phyloP scores from a whole-genome alignment of 1,139 yeast genomes.

The Scheffersomyces titani region DNA sequence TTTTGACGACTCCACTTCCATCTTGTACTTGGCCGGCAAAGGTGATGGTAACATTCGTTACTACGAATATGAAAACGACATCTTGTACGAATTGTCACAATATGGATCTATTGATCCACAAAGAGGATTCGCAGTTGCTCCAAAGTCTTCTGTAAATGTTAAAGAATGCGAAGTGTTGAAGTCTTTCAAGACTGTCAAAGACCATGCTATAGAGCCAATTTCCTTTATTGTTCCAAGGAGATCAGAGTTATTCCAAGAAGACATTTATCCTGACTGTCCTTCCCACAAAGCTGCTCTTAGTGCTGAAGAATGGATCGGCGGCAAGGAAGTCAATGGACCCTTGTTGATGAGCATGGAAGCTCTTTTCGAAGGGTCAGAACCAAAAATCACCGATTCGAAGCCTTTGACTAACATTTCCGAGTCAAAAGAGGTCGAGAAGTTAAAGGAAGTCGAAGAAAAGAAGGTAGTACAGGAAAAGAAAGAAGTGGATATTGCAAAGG shows the following conservation, averaged over 20 bases:
- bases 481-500: conserved; percentile 7
- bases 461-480: conserved; percentile 17
- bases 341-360: conserved; percentile 73
- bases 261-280: conserved; percentile 90
- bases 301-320: conserved; percentile 78
- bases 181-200: conserved; percentile 83
- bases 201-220: conserved; percentile 80
- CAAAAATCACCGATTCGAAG: conserved; percentile 37
- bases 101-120: conserved; percentile 89
- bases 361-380: conserved; percentile 72
- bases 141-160: conserved; percentile 76
- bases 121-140: conserved; percentile 91
- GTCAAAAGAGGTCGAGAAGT: conserved; percentile 23
- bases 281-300: conserved; percentile 74
- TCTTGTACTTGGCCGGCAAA: conserved; percentile 90
- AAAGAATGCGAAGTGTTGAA: conserved; percentile 82
- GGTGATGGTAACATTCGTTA: conserved; percentile 98
- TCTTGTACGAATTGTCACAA: conserved; percentile 78
- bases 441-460: conserved; percentile 21
- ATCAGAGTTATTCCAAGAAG: conserved; percentile 88
- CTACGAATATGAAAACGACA: conserved; percentile 83
- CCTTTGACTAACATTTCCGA: conserved; percentile 31
- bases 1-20: conserved; percentile 77
- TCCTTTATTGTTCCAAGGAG: conserved; percentile 92
- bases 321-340: conserved; percentile 83